A percentile compares a stretch with the other conserved stretches of the same genome.
Evolutionary conservation across 768 basidiomycete species (phyloP).

Genomic region (Podaxis sp.): DNA sequence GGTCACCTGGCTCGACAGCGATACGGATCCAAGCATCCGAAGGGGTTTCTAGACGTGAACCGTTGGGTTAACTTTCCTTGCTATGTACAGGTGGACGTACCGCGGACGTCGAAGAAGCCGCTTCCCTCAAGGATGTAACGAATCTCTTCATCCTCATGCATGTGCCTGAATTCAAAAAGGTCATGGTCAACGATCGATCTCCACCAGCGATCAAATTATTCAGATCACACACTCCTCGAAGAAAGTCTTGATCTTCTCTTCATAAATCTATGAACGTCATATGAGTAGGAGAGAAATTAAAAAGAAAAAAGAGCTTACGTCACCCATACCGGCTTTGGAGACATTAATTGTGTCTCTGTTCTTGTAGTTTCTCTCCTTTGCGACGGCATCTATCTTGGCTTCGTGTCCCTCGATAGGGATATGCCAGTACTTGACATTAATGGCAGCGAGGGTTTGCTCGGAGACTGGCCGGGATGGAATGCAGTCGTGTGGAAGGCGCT

Average conservation of each 20-base stretch:
- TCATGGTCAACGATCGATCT: not conserved
- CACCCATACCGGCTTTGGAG: slow-evolving; percentile 75
- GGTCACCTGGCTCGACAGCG: slow-evolving; percentile 70
- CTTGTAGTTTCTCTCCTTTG: slow-evolving; percentile 70
- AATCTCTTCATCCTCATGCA: slow-evolving; percentile 97
- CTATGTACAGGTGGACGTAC: slow-evolving; percentile 32
- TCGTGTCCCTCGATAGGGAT: slow-evolving; percentile 63
- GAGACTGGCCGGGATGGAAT: slow-evolving; percentile 51
- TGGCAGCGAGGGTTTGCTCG: slow-evolving; percentile 37
- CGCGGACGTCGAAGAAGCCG: slow-evolving; percentile 90
- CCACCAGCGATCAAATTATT: not conserved
- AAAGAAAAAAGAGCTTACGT: slow-evolving; percentile 33
- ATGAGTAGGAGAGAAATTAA: not conserved
- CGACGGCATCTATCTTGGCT: slow-evolving; percentile 54
- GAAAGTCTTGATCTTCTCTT: slow-evolving; percentile 71
- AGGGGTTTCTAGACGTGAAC: slow-evolving; percentile 43
- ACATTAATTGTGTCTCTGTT: slow-evolving; percentile 80
- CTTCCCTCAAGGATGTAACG: slow-evolving; percentile 83
- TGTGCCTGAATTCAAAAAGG: slow-evolving; percentile 47
- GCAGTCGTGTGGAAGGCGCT: slow-evolving; percentile 75
- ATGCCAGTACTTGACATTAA: slow-evolving; percentile 66
- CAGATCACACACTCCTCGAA: slow-evolving; percentile 65
- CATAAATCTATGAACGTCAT: not conserved
- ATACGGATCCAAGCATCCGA: slow-evolving; percentile 81
- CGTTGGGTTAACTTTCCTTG: not conserved